phyloP scores from a whole-genome alignment of 2,329 filamentous ascomycete species.

The Colletotrichum coccodes region DNA sequence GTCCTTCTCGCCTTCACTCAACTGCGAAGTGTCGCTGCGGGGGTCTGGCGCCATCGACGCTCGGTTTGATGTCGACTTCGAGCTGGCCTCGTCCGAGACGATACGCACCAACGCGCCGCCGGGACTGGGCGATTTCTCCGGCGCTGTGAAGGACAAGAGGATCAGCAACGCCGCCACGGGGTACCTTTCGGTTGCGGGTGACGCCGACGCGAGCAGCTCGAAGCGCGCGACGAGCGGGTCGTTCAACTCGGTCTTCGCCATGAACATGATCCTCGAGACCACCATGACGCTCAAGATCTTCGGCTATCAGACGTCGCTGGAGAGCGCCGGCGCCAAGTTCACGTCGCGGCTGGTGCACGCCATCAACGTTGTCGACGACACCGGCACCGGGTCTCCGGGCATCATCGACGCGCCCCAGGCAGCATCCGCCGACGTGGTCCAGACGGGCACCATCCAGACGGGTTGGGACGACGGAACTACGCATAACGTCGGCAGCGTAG shows the following conservation, averaged over 20 bases:
- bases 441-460: not conserved
- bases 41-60: not conserved
- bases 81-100: not conserved
- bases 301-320: not conserved
- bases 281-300: constrained; percentile 1
- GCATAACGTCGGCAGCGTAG: not conserved
- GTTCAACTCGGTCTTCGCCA: not conserved
- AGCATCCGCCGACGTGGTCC: not conserved
- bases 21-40: not conserved
- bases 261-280: not conserved
- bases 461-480: constrained; percentile 1
- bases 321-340: constrained; percentile 1
- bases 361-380: not conserved
- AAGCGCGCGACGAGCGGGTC: too few relatives aligned
- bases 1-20: not conserved
- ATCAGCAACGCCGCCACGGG: not conserved
- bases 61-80: not conserved
- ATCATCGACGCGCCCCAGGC: not conserved
- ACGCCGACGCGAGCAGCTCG: not conserved
- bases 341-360: not conserved
- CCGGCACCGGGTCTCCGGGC: too few relatives aligned
- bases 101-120: not conserved
- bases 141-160: not conserved
- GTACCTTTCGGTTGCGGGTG: not conserved
- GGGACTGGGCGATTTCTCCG: not conserved